These are phyloP conservation scores for Lepiota venenata DNA, from an alignment of 768 basidiomycete genomes.

Conservation along the genomic window DNA sequence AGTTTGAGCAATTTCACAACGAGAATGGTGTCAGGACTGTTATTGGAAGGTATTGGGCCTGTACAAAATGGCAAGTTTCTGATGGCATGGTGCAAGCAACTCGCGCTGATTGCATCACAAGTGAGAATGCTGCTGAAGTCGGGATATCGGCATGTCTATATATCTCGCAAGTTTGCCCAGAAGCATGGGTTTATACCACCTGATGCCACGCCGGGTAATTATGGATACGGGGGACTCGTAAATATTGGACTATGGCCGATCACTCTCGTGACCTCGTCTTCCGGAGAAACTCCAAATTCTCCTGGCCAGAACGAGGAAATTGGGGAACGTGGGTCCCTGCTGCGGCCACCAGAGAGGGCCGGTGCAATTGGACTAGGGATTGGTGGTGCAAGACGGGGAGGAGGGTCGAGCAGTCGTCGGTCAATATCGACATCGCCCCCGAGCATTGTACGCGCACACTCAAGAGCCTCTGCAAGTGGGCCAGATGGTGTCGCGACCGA, in stretches of 20 bases:
- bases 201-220: slow-evolving; percentile 85
- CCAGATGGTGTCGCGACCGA: neutral
- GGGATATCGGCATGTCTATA: slow-evolving; percentile 92
- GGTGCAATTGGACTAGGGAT: slow-evolving; percentile 1
- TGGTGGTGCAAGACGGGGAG: neutral
- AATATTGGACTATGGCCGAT: slow-evolving; percentile 89
- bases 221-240: slow-evolving; percentile 90
- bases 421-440: neutral
- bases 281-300: slow-evolving; percentile 11
- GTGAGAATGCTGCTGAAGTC: slow-evolving; percentile 92
- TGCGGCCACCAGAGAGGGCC: neutral
- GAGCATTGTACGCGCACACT: slow-evolving; percentile 1
- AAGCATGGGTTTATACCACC: slow-evolving; percentile 84
- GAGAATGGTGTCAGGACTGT: slow-evolving; percentile 95
- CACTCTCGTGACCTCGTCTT: slow-evolving; percentile 49
- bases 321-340: neutral
- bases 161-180: slow-evolving; percentile 90
- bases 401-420: neutral
- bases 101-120: slow-evolving; percentile 23
- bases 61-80: slow-evolving; percentile 68
- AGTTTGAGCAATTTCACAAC: slow-evolving; percentile 82
- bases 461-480: neutral
- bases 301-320: neutral
- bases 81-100: neutral
- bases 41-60: slow-evolving; percentile 86